Percentiles rank a stretch among this genome's conserved stretches.
These are phyloP conservation scores for Sphaerulina populicola DNA, from an alignment of 2,329 filamentous ascomycete genomes.

Conservation along the genomic window DNA sequence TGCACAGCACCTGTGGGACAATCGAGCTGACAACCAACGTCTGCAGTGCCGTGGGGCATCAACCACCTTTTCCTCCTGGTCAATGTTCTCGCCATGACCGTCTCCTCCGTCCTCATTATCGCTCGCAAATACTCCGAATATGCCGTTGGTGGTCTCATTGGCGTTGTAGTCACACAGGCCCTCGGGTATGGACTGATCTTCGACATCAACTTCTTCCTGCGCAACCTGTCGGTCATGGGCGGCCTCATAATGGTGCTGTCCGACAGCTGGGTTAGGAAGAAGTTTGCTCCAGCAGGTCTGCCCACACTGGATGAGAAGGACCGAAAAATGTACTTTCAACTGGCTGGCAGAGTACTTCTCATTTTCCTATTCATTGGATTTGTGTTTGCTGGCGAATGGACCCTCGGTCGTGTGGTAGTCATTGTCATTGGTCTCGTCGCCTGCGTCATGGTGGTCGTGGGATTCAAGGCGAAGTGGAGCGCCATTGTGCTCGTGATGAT, in stretches of 20 bases:
- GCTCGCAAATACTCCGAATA: constrained; percentile 86
- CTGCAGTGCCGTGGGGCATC: constrained; percentile 70
- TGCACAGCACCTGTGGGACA: not conserved
- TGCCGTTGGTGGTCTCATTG: constrained; percentile 81
- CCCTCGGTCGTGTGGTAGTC: constrained; percentile 75
- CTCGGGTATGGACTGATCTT: constrained; percentile 97
- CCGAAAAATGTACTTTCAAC: constrained; percentile 99
- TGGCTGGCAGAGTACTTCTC: constrained; percentile 85
- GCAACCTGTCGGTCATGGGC: constrained; percentile 94
- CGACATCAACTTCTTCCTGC: constrained; percentile 99
- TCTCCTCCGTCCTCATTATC: constrained; percentile 70
- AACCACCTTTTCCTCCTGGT: constrained; percentile 86
- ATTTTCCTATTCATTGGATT: constrained; percentile 98
- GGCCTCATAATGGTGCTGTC: constrained; percentile 96
- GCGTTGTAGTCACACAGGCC: constrained; percentile 84
- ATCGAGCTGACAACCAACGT: not conserved
- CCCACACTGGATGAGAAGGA: constrained; percentile 97
- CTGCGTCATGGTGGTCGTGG: constrained; percentile 96
- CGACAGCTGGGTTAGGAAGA: constrained; percentile 96
- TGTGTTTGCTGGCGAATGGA: constrained; percentile 91
- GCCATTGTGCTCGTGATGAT: constrained; percentile 91
- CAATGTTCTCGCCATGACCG: constrained; percentile 82
- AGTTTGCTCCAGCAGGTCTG: constrained; percentile 88
- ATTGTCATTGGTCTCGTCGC: constrained; percentile 78
- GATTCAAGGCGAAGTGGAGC: constrained; percentile 99